phyloP scores from a whole-genome alignment of 495 filamentous ascomycete species.

The Podospora bellae-mahoneyi region DNA sequence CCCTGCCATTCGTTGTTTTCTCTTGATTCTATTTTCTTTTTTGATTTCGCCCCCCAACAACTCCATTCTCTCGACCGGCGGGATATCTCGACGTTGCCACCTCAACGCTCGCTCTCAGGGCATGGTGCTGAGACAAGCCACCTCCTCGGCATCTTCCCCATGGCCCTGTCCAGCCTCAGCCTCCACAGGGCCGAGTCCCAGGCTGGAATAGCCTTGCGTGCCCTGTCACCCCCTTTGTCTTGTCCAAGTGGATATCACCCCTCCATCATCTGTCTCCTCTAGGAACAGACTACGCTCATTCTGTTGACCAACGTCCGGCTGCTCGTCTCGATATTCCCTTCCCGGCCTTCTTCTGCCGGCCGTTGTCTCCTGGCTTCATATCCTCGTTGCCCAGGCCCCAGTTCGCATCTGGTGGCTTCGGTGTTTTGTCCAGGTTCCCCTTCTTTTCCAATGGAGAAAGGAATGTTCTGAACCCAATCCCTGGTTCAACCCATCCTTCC shows the following conservation, averaged over 20 bases:
- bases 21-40: slow-evolving; percentile 3
- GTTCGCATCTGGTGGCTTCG: slow-evolving; percentile 13
- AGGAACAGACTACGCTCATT: slow-evolving; percentile 1
- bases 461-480: slow-evolving; percentile 18
- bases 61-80: not conserved
- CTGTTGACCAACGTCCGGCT: not conserved
- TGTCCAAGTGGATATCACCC: slow-evolving; percentile 18
- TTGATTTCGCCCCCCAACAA: slow-evolving; percentile 9
- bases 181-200: slow-evolving; percentile 23
- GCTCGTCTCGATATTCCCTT: slow-evolving; percentile 8
- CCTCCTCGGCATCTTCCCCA: slow-evolving; percentile 30
- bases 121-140: slow-evolving; percentile 36
- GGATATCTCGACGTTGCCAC: slow-evolving; percentile 20
- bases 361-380: not conserved
- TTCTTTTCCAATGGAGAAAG: slow-evolving; percentile 21
- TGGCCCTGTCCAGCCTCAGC: slow-evolving; percentile 22
- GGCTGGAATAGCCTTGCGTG: slow-evolving; percentile 21
- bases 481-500: slow-evolving; percentile 24
- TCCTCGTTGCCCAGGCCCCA: slow-evolving; percentile 1
- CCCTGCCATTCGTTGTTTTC: not conserved
- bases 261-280: slow-evolving; percentile 10
- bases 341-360: slow-evolving; percentile 5
- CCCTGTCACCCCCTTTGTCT: slow-evolving; percentile 19
- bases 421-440: slow-evolving; percentile 29
- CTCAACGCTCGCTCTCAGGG: slow-evolving; percentile 15